A percentile compares a stretch with the other conserved stretches of the same genome.
Evolutionary conservation across 352 stramenopile species (phyloP).

Genomic region (Phytophthora aleatoria): DNA sequence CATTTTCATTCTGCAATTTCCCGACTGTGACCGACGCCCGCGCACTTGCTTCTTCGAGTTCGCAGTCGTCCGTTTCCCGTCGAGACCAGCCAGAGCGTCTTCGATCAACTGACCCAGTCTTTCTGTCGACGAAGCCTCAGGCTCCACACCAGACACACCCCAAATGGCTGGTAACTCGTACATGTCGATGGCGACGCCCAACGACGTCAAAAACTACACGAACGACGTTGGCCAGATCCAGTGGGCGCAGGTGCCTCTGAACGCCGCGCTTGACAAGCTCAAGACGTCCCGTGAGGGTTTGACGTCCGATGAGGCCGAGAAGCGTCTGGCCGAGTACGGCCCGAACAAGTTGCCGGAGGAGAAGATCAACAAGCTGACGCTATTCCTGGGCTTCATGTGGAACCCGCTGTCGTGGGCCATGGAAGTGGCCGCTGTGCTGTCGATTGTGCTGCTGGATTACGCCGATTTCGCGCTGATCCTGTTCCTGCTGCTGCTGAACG

Average conservation of each 20-base stretch:
- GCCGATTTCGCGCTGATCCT: slow-evolving; percentile 76
- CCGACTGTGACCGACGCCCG: slow-evolving; percentile 43
- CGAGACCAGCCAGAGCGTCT: slow-evolving; percentile 30
- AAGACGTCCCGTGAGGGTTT: slow-evolving; percentile 73
- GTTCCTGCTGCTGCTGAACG: slow-evolving; percentile 73
- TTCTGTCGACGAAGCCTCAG: slow-evolving; percentile 25
- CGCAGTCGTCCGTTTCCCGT: slow-evolving; percentile 21
- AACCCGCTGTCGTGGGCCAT: slow-evolving; percentile 87
- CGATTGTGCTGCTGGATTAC: slow-evolving; percentile 82
- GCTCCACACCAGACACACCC: slow-evolving; percentile 30
- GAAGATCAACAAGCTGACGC: slow-evolving; percentile 78
- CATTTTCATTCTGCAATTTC: slow-evolving; percentile 74
- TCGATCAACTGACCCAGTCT: slow-evolving; percentile 9
- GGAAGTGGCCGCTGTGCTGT: slow-evolving; percentile 72
- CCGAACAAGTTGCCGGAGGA: slow-evolving; percentile 84
- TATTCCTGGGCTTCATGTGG: slow-evolving; percentile 85
- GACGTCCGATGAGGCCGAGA: slow-evolving; percentile 75
- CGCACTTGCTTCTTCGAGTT: slow-evolving; percentile 16
- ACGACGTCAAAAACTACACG: slow-evolving; percentile 80
- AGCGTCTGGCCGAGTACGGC: slow-evolving; percentile 74
- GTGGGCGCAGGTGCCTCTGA: slow-evolving; percentile 73
- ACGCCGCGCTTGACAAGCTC: slow-evolving; percentile 85
- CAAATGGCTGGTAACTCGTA: slow-evolving; percentile 73
- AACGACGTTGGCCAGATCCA: slow-evolving; percentile 81
- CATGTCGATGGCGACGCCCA: slow-evolving; percentile 80